A percentile compares a stretch with the other conserved stretches of the same genome.
Conservation (phyloP, 202 grass and related monocot genomes). For the Elaeis oleifera region DNA sequence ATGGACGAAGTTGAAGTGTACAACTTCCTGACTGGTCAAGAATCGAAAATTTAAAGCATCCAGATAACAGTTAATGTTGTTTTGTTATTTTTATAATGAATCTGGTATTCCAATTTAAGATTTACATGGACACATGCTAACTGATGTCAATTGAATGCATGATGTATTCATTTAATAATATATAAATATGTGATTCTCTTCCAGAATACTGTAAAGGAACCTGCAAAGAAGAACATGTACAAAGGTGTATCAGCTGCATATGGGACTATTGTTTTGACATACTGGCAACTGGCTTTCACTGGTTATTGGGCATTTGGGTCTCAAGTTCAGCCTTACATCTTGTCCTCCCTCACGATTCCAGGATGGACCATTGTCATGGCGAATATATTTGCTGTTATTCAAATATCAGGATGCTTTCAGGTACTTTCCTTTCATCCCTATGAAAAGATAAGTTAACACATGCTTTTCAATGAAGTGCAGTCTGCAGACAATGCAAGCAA, state of each 20-base stretch:
- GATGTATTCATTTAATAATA: too few species aligned
- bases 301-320: constrained; percentile 82
- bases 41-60: too few species aligned
- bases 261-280: constrained; percentile 45
- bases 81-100: too few species aligned
- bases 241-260: constrained; percentile 53
- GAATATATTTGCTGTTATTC: constrained; percentile 79
- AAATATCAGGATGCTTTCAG: constrained; percentile 87
- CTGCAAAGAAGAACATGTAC: constrained; percentile 60
- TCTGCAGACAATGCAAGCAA: too few species aligned
- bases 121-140: too few species aligned
- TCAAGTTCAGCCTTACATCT: constrained; percentile 53
- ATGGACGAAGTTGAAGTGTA: too few species aligned
- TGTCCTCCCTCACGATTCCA: constrained; percentile 59
- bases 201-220: constrained; percentile 52
- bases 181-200: neutral
- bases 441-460: too few species aligned
- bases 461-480: too few species aligned
- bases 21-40: too few species aligned
- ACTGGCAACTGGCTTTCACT: constrained; percentile 58
- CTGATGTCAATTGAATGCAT: too few species aligned
- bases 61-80: too few species aligned
- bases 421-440: constrained; percentile 19
- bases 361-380: constrained; percentile 70
- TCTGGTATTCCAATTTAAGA: too few species aligned